Conservation (phyloP, 768 basidiomycete species). For the Leccinum rimulosum region DNA sequence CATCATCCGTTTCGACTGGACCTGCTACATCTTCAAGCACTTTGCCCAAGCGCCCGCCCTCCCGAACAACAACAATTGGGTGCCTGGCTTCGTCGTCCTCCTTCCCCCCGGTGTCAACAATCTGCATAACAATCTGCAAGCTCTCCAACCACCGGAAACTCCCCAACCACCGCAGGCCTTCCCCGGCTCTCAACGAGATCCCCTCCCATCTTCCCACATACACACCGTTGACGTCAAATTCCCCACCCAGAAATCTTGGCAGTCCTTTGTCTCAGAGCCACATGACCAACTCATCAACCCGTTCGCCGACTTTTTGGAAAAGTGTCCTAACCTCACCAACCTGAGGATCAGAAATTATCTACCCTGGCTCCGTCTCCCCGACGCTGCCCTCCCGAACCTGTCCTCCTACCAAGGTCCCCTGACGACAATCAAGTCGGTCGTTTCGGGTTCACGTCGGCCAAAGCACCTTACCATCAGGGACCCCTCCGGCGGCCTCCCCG, state of each 20-base stretch:
- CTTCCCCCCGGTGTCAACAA: slow-evolving; percentile 6
- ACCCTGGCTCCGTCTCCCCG: slow-evolving; percentile 24
- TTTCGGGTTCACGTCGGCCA: slow-evolving; percentile 16
- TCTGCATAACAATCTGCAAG: slow-evolving; percentile 13
- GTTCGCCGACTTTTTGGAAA: slow-evolving; percentile 23
- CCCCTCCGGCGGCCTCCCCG: slow-evolving; percentile 17
- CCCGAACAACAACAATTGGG: slow-evolving; percentile 15
- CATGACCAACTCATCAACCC: slow-evolving; percentile 29
- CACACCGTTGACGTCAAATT: slow-evolving; percentile 32
- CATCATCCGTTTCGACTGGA: slow-evolving; percentile 44
- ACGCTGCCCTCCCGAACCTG: slow-evolving; percentile 20
- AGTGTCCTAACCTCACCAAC: slow-evolving; percentile 22
- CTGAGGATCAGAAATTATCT: slow-evolving; percentile 28
- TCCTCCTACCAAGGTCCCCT: slow-evolving; percentile 24
- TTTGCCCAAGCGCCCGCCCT: slow-evolving; percentile 12
- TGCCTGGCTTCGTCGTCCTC: slow-evolving; percentile 11
- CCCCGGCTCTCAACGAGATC: slow-evolving; percentile 8
- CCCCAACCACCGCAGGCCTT: neutral
- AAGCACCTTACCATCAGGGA: slow-evolving; percentile 27
- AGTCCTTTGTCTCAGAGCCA: slow-evolving; percentile 26
- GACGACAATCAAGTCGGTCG: slow-evolving; percentile 27
- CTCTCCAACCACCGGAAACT: slow-evolving; percentile 2
- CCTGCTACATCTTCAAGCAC: slow-evolving; percentile 37
- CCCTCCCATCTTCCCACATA: slow-evolving; percentile 23
- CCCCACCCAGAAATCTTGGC: slow-evolving; percentile 31